These are phyloP conservation scores for Beta corolliflora DNA, from an alignment of 179 eudicot species.

Conservation along the genomic window DNA sequence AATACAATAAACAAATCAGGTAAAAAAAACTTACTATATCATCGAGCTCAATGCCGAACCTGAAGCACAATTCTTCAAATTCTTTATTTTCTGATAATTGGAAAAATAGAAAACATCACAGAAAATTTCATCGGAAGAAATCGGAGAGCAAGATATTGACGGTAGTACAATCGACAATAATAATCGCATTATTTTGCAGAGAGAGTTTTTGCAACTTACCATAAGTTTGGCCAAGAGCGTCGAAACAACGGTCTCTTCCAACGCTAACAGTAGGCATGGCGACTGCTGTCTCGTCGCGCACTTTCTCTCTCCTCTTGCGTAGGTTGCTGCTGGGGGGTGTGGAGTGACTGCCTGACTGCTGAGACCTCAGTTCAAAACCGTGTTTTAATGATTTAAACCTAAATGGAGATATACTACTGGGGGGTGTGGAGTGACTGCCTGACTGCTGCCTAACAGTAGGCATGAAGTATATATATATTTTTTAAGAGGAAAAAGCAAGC, in stretches of 20 bases:
- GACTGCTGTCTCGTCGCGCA: not conserved
- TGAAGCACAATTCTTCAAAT: conserved; percentile 86
- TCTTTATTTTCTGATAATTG: conserved; percentile 57
- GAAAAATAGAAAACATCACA: not conserved
- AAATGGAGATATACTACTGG: too few species aligned
- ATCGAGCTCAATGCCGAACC: conserved; percentile 97
- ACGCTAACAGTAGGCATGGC: conserved; percentile 85
- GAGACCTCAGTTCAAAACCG: too few species aligned
- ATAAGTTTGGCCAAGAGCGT: conserved; percentile 66
- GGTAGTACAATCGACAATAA: not conserved
- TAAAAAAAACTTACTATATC: conserved; percentile 61
- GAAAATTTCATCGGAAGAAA: not conserved
- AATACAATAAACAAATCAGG: not conserved
- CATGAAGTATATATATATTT: too few species aligned
- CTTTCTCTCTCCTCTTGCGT: too few species aligned
- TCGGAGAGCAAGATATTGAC: not conserved
- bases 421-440: too few species aligned
- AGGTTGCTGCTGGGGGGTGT: too few species aligned
- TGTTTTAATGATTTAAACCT: too few species aligned
- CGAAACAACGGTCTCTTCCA: conserved; percentile 78
- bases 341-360: too few species aligned
- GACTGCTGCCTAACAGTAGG: fast-evolving
- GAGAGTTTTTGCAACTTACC: conserved; percentile 32
- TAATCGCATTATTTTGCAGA: not conserved
- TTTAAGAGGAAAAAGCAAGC: too few species aligned